Evolutionary conservation across 2,329 filamentous ascomycete species (phyloP).

Genomic region (Hypomyces rosellus): DNA sequence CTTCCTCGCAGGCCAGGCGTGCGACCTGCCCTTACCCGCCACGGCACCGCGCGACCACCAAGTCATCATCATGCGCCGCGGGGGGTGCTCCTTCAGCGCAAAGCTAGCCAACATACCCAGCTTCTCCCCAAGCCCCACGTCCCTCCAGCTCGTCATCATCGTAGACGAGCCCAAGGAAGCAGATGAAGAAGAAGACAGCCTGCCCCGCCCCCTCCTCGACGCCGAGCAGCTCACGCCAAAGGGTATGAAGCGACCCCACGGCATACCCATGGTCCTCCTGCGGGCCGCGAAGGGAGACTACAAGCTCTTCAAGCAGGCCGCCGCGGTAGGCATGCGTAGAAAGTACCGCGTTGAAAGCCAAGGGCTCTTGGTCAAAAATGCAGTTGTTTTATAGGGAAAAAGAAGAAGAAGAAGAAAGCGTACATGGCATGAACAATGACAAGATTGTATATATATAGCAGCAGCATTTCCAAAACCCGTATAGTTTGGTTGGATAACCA

Average conservation of each 20-base stretch:
- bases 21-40: slow-evolving; percentile 52
- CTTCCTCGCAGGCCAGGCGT: slow-evolving; percentile 65
- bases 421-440: background rate
- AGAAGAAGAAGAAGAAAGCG: too few species aligned
- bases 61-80: slow-evolving; percentile 74
- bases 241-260: slow-evolving; percentile 62
- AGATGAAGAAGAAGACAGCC: slow-evolving; percentile 25
- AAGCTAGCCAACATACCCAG: slow-evolving; percentile 83
- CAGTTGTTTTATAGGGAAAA: slow-evolving; percentile 51
- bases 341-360: slow-evolving; percentile 77
- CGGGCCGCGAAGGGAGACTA: slow-evolving; percentile 59
- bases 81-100: slow-evolving; percentile 74
- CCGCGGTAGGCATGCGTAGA: slow-evolving; percentile 66
- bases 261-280: slow-evolving; percentile 79
- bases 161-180: slow-evolving; percentile 41
- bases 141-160: slow-evolving; percentile 76
- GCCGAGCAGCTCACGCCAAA: slow-evolving; percentile 63
- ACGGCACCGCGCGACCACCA: slow-evolving; percentile 54
- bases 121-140: slow-evolving; percentile 53
- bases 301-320: slow-evolving; percentile 54
- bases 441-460: slow-evolving; percentile 1
- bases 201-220: slow-evolving; percentile 64
- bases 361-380: slow-evolving; percentile 70
- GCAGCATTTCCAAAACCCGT: background rate
- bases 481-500: background rate